phyloP scores from a whole-genome alignment of 2,329 filamentous ascomycete species.

The Talaromyces islandicus region DNA sequence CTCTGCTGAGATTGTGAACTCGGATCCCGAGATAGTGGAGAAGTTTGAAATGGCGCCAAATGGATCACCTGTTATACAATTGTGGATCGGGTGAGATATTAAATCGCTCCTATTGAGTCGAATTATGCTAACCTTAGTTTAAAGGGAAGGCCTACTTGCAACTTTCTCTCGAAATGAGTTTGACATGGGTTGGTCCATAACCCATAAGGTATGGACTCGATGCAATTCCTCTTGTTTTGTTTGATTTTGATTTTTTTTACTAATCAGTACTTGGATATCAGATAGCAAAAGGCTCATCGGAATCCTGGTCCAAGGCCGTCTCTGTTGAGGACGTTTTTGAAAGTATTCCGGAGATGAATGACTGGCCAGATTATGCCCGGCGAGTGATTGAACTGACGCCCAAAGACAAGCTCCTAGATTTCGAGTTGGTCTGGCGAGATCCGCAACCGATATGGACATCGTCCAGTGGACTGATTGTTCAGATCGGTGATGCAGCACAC shows the following conservation, averaged over 20 bases:
- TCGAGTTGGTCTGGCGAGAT: conserved; percentile 10
- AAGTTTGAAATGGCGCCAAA: neutral
- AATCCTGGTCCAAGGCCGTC: conserved; percentile 13
- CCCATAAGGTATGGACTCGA: conserved; percentile 1
- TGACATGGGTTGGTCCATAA: conserved; percentile 3
- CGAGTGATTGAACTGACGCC: conserved; percentile 11
- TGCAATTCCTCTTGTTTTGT: neutral
- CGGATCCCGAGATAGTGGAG: conserved; percentile 2
- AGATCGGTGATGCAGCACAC: conserved; percentile 7
- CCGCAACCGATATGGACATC: conserved; percentile 7
- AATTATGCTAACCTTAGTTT: neutral
- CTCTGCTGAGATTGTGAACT: conserved; percentile 8
- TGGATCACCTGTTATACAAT: neutral
- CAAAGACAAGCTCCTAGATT: conserved; percentile 7
- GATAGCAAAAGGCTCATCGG: conserved; percentile 1
- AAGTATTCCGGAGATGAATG: conserved; percentile 10
- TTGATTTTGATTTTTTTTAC: neutral
- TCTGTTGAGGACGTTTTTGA: conserved; percentile 11
- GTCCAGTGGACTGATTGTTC: conserved; percentile 15
- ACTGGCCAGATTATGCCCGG: conserved; percentile 12
- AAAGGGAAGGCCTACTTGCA: neutral
- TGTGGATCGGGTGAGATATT: conserved; percentile 1
- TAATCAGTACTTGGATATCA: neutral
- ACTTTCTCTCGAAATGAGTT: neutral
- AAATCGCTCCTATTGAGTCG: too few relatives aligned